These are phyloP conservation scores for Colletotrichum falcatum DNA, from an alignment of 2,329 filamentous ascomycete species.

Conservation along the genomic window DNA sequence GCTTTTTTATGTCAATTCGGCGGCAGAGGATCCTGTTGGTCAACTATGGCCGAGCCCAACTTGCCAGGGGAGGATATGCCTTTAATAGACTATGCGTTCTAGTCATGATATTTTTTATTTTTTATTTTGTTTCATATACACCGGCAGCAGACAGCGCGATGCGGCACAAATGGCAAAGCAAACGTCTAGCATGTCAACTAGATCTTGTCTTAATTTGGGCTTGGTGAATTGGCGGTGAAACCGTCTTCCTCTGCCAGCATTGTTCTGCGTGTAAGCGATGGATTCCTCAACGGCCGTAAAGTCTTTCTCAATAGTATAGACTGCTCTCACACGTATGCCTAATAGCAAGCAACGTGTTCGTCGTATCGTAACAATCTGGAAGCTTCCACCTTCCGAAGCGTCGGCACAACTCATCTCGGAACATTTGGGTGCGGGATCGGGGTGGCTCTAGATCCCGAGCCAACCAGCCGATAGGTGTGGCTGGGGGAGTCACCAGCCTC, in stretches of 20 bases:
- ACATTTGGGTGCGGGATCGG: conserved; percentile 4
- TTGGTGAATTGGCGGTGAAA: not conserved
- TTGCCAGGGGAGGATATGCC: conserved; percentile 30
- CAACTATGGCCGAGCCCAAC: conserved; percentile 10
- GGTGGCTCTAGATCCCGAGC: conserved; percentile 5
- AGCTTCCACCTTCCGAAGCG: not conserved
- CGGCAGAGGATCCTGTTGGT: conserved; percentile 20
- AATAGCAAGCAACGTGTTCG: not conserved
- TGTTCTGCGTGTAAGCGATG: not conserved
- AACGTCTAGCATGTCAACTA: not conserved
- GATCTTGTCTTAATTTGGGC: not conserved
- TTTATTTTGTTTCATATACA: not conserved
- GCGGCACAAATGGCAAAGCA: not conserved
- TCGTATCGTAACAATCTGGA: not conserved
- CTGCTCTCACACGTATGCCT: too few relatives aligned
- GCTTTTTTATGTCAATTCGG: conserved; percentile 19
- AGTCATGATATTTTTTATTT: conserved; percentile 10
- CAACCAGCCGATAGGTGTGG: conserved; percentile 3
- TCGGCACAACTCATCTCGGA: conserved; percentile 4
- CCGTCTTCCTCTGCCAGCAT: not conserved
- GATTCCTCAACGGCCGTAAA: not conserved
- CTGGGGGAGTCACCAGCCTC: conserved; percentile 26
- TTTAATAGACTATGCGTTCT: conserved; percentile 39
- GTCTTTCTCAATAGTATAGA: too few relatives aligned
- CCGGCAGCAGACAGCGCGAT: not conserved